Percentiles rank a stretch among this genome's conserved stretches.
Conservation (phyloP, 345 rosid species). For the Erysimum cheiranthoides region DNA sequence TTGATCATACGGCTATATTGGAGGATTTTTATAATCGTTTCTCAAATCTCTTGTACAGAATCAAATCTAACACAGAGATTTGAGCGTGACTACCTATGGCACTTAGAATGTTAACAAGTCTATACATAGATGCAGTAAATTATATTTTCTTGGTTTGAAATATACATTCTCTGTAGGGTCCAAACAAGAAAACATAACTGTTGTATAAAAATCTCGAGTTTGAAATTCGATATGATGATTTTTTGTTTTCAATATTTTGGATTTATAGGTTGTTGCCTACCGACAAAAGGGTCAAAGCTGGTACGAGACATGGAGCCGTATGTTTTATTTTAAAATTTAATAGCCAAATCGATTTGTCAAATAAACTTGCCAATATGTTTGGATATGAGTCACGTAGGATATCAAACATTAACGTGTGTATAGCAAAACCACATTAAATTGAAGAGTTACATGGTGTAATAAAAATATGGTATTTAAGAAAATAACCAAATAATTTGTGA, state of each 20-base stretch:
- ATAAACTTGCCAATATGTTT: background rate
- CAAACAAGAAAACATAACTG: background rate
- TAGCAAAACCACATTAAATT: background rate
- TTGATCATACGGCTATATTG: constrained; percentile 34
- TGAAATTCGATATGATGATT: constrained; percentile 20
- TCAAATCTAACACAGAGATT: constrained; percentile 46
- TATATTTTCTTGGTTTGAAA: constrained; percentile 27
- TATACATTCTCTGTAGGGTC: constrained; percentile 37
- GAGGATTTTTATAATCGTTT: constrained; percentile 23
- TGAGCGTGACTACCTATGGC: constrained; percentile 38
- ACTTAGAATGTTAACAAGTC: constrained; percentile 30
- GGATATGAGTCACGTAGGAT: background rate
- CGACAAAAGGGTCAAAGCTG: constrained; percentile 40
- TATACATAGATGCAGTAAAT: constrained; percentile 19
- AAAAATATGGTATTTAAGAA: too few relatives aligned
- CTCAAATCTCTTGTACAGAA: constrained; percentile 28
- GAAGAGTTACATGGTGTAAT: background rate
- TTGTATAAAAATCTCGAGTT: constrained; percentile 7
- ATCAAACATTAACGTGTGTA: background rate
- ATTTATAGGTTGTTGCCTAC: constrained; percentile 32
- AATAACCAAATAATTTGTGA: too few relatives aligned
- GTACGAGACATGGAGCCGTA: constrained; percentile 37
- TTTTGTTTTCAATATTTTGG: background rate
- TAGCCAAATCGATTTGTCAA: constrained; percentile 16
- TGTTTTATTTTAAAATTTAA: constrained; percentile 19